Conservation (phyloP, 179 eudicot genomes). For the Amaranthus tricolor region DNA sequence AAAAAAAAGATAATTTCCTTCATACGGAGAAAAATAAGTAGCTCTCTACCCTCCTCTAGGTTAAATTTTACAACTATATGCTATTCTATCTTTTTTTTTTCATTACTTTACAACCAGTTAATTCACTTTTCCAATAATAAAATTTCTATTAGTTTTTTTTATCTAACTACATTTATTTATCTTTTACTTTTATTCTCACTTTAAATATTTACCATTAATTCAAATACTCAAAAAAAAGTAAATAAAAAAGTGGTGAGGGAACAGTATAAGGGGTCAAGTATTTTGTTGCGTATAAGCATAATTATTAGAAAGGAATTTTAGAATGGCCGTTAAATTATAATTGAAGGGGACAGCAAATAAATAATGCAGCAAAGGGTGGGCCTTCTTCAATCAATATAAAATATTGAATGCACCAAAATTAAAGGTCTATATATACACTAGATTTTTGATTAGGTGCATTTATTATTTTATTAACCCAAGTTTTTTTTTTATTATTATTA, state of each 20-base stretch:
- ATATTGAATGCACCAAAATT: slow-evolving; percentile 32
- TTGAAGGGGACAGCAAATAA: slow-evolving; percentile 28
- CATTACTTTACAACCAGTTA: too few relatives aligned
- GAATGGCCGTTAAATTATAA: slow-evolving; percentile 10
- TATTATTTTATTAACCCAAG: not conserved
- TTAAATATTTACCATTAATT: too few relatives aligned
- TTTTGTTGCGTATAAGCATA: slow-evolving; percentile 21
- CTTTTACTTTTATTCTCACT: too few relatives aligned
- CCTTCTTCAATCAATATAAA: slow-evolving; percentile 32
- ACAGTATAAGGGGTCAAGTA: not conserved
- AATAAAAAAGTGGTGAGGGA: not conserved
- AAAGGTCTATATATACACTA: slow-evolving; percentile 7
- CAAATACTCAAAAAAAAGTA: not conserved
- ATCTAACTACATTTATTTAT: too few relatives aligned
- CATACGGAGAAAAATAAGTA: too few relatives aligned
- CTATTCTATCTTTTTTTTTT: too few relatives aligned
- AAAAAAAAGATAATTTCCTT: too few relatives aligned
- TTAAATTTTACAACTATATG: too few relatives aligned
- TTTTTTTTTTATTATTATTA: not conserved
- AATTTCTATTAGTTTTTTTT: too few relatives aligned
- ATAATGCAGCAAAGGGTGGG: slow-evolving; percentile 33
- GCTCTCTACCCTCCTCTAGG: too few relatives aligned
- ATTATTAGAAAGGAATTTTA: slow-evolving; percentile 8
- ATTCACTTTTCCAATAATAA: too few relatives aligned
- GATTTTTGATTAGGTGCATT: slow-evolving; percentile 7